Percentiles rank a stretch among this genome's conserved stretches.
Conservation (phyloP, 73 alveolate species). For the Tetrahymena elliotti region DNA sequence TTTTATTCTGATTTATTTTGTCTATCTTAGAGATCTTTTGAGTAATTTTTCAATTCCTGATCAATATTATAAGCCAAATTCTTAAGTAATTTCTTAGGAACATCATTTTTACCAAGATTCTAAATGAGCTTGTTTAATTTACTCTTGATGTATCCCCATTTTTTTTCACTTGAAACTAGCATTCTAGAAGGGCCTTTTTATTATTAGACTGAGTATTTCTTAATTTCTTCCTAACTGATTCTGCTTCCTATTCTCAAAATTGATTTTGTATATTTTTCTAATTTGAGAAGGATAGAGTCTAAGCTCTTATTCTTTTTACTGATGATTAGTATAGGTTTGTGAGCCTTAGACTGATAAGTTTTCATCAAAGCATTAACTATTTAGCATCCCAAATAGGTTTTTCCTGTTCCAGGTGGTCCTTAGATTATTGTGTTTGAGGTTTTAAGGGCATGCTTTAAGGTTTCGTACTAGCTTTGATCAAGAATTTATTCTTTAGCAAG, state of each 20-base stretch:
- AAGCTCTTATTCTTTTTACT: conserved; percentile 17
- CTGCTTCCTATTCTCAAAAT: conserved; percentile 77
- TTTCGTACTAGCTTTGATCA: background rate
- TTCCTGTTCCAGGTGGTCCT: conserved; percentile 96
- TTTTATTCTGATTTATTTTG: background rate
- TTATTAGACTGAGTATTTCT: background rate
- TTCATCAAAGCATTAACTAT: conserved; percentile 36
- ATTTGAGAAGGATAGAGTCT: background rate
- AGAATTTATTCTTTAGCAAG: background rate
- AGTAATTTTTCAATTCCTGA: background rate
- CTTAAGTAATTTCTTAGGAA: background rate
- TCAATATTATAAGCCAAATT: background rate
- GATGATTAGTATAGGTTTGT: conserved; percentile 1
- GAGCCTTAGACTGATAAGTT: background rate
- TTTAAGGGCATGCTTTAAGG: background rate
- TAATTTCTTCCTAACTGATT: conserved; percentile 43
- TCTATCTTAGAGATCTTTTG: background rate
- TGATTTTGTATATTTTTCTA: background rate
- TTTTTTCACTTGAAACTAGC: background rate
- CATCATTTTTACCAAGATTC: background rate
- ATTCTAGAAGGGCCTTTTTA: background rate
- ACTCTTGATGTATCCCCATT: background rate
- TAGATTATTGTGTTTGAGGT: conserved; percentile 48
- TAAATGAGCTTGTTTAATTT: background rate
- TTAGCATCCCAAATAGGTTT: conserved; percentile 69